These are phyloP conservation scores for Opeltia flavorubescens DNA, from an alignment of 495 filamentous ascomycete species.

Conservation along the genomic window DNA sequence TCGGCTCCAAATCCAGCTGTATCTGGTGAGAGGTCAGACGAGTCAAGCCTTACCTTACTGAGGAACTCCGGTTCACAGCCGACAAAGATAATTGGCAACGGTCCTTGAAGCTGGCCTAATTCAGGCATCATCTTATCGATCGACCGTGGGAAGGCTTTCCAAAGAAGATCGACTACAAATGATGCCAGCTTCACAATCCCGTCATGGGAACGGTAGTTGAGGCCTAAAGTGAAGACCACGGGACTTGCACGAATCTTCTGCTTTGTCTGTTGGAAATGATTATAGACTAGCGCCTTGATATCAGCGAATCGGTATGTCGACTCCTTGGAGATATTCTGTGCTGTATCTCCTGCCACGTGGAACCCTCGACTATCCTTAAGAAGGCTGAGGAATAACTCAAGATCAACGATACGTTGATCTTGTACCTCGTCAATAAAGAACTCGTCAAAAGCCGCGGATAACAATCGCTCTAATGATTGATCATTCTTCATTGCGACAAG, in stretches of 20 bases:
- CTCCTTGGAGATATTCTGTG: slow-evolving; percentile 32
- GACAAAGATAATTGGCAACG: slow-evolving; percentile 27
- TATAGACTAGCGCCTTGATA: slow-evolving; percentile 25
- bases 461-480: slow-evolving; percentile 6
- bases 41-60: slow-evolving; percentile 7
- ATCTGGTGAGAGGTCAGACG: slow-evolving; percentile 17
- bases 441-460: slow-evolving; percentile 25
- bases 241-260: slow-evolving; percentile 17
- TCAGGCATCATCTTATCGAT: slow-evolving; percentile 30
- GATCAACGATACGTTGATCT: slow-evolving; percentile 26
- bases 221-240: slow-evolving; percentile 17
- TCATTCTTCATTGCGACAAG: slow-evolving; percentile 10
- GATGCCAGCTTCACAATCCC: slow-evolving; percentile 30
- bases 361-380: slow-evolving; percentile 22
- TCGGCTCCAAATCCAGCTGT: slow-evolving; percentile 28
- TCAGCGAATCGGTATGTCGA: slow-evolving; percentile 29
- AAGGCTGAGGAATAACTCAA: slow-evolving; percentile 23
- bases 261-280: slow-evolving; percentile 17
- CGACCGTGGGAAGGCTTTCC: slow-evolving; percentile 24
- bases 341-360: slow-evolving; percentile 32
- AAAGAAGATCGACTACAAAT: slow-evolving; percentile 23
- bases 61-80: slow-evolving; percentile 3
- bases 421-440: slow-evolving; percentile 34
- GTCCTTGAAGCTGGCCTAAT: slow-evolving; percentile 22
- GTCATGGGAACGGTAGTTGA: slow-evolving; percentile 32